Base-by-base conservation (phyloP, 2,329 filamentous ascomycete genomes). In the Trematosphaeria pertusa region DNA sequence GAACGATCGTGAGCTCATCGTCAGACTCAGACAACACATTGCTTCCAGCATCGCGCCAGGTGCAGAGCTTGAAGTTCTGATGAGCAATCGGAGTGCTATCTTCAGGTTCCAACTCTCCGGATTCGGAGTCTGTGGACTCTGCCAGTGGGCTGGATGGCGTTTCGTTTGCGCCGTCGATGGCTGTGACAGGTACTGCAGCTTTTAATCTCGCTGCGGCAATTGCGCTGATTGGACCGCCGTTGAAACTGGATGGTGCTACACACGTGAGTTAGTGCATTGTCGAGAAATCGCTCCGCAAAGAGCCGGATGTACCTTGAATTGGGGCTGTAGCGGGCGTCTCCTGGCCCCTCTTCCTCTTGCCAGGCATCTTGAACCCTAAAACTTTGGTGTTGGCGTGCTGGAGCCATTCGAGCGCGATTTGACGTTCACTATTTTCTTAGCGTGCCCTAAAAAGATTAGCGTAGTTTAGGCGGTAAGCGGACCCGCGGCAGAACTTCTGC, bases 131-230 rank as follows among this genome's bases (percentile, higher is more conserved):
- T 5, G 46, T 40, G 5, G 37, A 46, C 17, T 55, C 52, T 11
- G 45, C 31, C n/a, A 56, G 36, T 37, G 59, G 53, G 37, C 44
- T 61, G 34, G 56, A 43, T 30, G 58, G 52, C 8, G 51, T 37
- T 41, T 54, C 37, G 19, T 59, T 45, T 15, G 45, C 45, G 18
- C 55, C 50, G n/a, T 52, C 39, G 2, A 43, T 50, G 22, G 41
- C 47, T 28, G 53, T 41, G 18, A 56, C 39, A 2, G 38, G 24
- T n/a, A 56, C 52, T 47, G 61, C 56, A 35, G 57, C 58, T 48
- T 46, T 64, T 30, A 67, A 39, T 46, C 62, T 64, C 52, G 67
- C 64, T 43, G 67, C 66, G 20, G 67, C 65, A 33, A 69, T 64
- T 18, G 67, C 67, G 46, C 65, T 71, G 17, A 69, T 51, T 24